Evolutionary conservation across 495 filamentous ascomycete genomes (phyloP).

Genomic region (Tetracladium setigerum): DNA sequence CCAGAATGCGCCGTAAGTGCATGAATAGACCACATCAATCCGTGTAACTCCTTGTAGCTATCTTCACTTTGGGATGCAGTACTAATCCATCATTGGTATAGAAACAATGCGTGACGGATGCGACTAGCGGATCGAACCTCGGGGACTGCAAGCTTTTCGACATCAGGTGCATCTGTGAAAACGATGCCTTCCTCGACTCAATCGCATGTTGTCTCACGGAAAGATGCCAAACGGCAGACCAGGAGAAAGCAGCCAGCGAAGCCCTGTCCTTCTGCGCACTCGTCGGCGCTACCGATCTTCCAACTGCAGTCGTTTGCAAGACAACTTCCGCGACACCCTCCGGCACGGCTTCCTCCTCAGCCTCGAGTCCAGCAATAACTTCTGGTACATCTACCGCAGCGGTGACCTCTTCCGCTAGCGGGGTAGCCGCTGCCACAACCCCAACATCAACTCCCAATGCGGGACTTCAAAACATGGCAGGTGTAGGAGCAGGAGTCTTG

Average conservation of each 20-base stretch:
- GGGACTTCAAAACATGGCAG: conserved; percentile 9
- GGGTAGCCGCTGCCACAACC: not conserved
- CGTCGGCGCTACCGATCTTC: conserved; percentile 28
- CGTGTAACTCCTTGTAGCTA: not conserved
- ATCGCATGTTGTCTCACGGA: conserved; percentile 61
- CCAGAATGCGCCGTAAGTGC: conserved; percentile 48
- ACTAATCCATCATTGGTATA: conserved; percentile 19
- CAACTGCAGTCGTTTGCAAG: conserved; percentile 18
- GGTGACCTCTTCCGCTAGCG: not conserved
- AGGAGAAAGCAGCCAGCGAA: conserved; percentile 33
- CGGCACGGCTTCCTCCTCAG: not conserved
- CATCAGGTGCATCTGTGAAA: conserved; percentile 60
- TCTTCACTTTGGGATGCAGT: no score
- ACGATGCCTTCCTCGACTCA: conserved; percentile 45
- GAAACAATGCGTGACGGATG: conserved; percentile 45
- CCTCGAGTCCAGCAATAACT: not conserved
- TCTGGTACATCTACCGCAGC: conserved; percentile 2
- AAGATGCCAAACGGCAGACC: conserved; percentile 46
- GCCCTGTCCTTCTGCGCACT: conserved; percentile 26
- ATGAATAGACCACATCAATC: not conserved
- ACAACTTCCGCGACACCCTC: not conserved
- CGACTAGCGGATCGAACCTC: conserved; percentile 33
- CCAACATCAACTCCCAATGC: conserved; percentile 3
- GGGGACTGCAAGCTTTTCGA: conserved; percentile 48
- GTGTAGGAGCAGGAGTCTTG: conserved; percentile 12